Conservation (phyloP, 2,329 filamentous ascomycete genomes). For the Metarhizium guizhouense region DNA sequence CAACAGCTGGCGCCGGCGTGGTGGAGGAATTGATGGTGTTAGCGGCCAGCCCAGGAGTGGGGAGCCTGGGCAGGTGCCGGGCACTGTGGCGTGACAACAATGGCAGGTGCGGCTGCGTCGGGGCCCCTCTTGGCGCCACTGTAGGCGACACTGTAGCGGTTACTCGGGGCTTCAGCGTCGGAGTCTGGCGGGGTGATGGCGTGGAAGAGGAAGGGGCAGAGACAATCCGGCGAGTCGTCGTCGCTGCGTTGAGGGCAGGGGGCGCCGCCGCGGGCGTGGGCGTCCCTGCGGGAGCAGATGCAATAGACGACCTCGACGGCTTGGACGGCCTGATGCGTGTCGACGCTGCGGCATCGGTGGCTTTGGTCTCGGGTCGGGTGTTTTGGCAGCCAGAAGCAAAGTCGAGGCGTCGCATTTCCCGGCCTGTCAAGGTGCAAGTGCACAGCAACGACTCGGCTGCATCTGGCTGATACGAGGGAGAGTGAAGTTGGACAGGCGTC, state of each 20-base stretch:
- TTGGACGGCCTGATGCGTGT: background rate
- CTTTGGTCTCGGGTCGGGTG: background rate
- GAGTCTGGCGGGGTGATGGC: background rate
- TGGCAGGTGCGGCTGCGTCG: background rate
- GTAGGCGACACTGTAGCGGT: background rate
- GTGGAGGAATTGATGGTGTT: background rate
- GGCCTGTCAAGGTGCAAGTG: background rate
- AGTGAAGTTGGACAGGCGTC: too few species aligned
- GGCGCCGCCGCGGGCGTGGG: background rate
- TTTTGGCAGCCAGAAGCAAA: background rate
- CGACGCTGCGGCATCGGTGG: background rate
- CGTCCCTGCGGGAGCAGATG: background rate
- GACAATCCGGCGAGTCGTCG: background rate
- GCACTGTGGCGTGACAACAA: background rate
- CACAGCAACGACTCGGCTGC: background rate
- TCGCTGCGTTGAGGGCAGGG: background rate
- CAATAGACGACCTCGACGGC: background rate
- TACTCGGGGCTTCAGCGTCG: background rate
- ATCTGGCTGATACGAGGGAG: background rate
- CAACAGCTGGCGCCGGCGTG: background rate
- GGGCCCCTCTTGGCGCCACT: background rate
- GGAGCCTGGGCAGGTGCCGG: background rate
- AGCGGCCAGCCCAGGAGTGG: background rate
- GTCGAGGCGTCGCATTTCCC: slow-evolving; percentile 5
- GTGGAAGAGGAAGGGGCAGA: background rate